Conservation (phyloP, 495 filamentous ascomycete genomes). For the Umbilicaria muhlenbergii region DNA sequence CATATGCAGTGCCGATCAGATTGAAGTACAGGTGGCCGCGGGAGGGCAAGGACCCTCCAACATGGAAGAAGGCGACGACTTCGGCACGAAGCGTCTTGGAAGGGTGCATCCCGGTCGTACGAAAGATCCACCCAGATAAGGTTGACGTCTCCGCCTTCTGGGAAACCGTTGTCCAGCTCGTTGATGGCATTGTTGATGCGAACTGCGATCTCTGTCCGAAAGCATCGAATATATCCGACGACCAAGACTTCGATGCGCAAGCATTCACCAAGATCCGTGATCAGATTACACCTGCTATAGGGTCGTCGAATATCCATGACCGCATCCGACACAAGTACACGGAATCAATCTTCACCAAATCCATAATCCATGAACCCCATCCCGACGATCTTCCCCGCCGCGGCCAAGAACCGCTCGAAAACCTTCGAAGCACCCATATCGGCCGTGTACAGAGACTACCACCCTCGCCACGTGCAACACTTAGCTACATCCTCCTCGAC, state of each 20-base stretch:
- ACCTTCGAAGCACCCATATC: slow-evolving; percentile 46
- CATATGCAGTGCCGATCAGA: slow-evolving; percentile 48
- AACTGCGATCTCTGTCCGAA: slow-evolving; percentile 29
- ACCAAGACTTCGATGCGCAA: slow-evolving; percentile 67
- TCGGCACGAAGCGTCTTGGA: slow-evolving; percentile 53
- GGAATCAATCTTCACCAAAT: slow-evolving; percentile 63
- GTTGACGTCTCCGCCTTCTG: slow-evolving; percentile 35
- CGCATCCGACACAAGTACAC: slow-evolving; percentile 53
- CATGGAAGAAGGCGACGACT: slow-evolving; percentile 69
- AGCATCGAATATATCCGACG: slow-evolving; percentile 31
- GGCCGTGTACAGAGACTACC: slow-evolving; percentile 56
- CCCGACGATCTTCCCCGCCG: slow-evolving; percentile 44
- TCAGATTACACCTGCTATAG: slow-evolving; percentile 62
- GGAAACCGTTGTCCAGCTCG: slow-evolving; percentile 41
- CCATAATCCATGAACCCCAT: slow-evolving; percentile 59
- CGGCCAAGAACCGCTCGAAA: slow-evolving; percentile 38
- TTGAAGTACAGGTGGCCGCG: slow-evolving; percentile 55
- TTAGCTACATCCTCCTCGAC: slow-evolving; percentile 68
- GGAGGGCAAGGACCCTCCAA: slow-evolving; percentile 40
- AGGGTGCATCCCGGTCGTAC: slow-evolving; percentile 45
- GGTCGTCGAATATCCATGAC: slow-evolving; percentile 46
- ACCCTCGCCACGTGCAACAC: slow-evolving; percentile 47
- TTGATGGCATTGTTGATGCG: slow-evolving; percentile 42
- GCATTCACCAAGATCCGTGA: slow-evolving; percentile 51
- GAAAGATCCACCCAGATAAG: slow-evolving; percentile 33